phyloP scores from a whole-genome alignment of 371 early-diverging fungal genomes.

The Mortierella sp. region DNA sequence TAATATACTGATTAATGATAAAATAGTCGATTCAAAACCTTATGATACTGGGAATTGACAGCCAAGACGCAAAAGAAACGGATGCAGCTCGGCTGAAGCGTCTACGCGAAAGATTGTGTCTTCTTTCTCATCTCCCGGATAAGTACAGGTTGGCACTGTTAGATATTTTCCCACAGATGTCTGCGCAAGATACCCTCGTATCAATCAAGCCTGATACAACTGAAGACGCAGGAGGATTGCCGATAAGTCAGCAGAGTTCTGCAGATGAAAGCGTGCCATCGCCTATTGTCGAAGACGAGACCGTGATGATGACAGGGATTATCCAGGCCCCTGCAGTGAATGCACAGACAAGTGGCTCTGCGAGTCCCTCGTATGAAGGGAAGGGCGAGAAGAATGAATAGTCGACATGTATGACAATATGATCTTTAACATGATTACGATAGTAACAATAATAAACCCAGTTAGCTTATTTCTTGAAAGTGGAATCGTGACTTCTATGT shows the following conservation, averaged over 20 bases:
- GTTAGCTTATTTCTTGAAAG: no score
- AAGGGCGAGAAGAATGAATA: background rate
- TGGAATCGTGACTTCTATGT: no score
- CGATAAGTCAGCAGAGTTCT: background rate
- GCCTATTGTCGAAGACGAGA: background rate
- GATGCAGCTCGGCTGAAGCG: slow-evolving; percentile 12
- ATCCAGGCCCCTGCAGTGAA: slow-evolving; percentile 7
- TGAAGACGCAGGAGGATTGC: background rate
- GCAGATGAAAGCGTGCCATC: background rate
- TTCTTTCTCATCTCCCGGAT: slow-evolving; percentile 4
- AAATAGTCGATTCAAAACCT: slow-evolving; percentile 35
- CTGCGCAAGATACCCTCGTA: background rate
- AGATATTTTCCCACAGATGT: background rate
- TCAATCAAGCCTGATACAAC: background rate
- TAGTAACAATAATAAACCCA: no score
- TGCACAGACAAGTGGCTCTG: background rate
- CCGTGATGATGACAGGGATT: slow-evolving; percentile 18
- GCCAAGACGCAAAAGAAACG: background rate
- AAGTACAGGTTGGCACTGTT: background rate
- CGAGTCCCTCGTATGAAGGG: background rate
- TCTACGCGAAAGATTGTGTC: slow-evolving; percentile 3
- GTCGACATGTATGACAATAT: background rate
- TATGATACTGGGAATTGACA: slow-evolving; percentile 13
- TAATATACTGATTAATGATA: background rate
- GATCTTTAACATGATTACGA: no score